Evolutionary conservation across 768 basidiomycete species (phyloP).

Genomic region (Trametes meyenii): DNA sequence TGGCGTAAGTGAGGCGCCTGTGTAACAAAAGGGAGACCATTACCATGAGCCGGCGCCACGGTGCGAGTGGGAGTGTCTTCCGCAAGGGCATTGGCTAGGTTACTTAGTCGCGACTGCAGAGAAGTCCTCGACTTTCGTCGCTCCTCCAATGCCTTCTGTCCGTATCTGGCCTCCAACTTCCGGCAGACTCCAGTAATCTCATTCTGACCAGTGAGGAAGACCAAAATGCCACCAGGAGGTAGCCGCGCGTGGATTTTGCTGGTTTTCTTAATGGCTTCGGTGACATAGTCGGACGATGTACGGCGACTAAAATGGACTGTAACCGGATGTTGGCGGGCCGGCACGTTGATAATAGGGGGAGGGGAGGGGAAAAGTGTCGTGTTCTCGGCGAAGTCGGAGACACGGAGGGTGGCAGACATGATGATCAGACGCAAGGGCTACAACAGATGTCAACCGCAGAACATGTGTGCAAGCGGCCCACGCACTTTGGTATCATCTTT

Average conservation of each 20-base stretch:
- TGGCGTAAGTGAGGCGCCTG: slow-evolving; percentile 1
- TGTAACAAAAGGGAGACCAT: slow-evolving; percentile 1
- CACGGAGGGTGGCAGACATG: slow-evolving; percentile 97
- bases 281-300: slow-evolving; percentile 86
- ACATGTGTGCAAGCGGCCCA: neutral
- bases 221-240: slow-evolving; percentile 90
- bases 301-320: slow-evolving; percentile 91
- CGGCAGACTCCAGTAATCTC: slow-evolving; percentile 88
- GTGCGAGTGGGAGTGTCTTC: slow-evolving; percentile 2
- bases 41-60: slow-evolving; percentile 55
- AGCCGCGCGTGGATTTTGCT: slow-evolving; percentile 90
- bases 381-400: slow-evolving; percentile 91
- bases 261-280: slow-evolving; percentile 88
- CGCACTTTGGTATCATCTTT: slow-evolving; percentile 71
- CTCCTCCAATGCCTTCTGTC: slow-evolving; percentile 60
- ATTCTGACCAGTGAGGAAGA: slow-evolving; percentile 95
- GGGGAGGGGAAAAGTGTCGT: slow-evolving; percentile 74
- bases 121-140: slow-evolving; percentile 43
- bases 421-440: slow-evolving; percentile 77
- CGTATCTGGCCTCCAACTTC: slow-evolving; percentile 78
- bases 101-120: slow-evolving; percentile 16
- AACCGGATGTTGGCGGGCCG: slow-evolving; percentile 92
- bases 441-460: neutral
- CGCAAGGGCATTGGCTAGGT: slow-evolving; percentile 9
- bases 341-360: slow-evolving; percentile 90